A percentile compares a stretch with the other conserved stretches of the same genome.
phyloP scores from a whole-genome alignment of 176 grass and related monocot genomes.

The Leersia perrieri region DNA sequence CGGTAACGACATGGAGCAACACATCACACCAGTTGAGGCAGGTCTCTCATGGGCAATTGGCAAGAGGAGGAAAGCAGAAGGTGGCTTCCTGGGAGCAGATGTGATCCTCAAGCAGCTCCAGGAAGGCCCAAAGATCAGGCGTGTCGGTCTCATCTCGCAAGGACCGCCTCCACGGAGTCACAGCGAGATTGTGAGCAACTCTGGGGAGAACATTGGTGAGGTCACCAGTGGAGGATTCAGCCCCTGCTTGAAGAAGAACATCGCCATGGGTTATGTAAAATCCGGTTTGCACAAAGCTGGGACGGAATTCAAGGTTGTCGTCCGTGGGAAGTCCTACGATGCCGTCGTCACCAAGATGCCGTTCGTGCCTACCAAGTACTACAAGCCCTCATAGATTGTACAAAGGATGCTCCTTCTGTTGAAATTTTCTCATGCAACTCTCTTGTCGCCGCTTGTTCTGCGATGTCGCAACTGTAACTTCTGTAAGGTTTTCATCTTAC shows the following conservation, averaged over 20 bases:
- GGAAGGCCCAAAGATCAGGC: conserved; percentile 86
- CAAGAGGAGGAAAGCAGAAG: conserved; percentile 82
- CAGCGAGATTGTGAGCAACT: conserved; percentile 63
- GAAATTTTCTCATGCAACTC: conserved; percentile 11
- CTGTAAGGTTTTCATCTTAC: conserved; percentile 18
- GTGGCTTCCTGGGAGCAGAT: conserved; percentile 83
- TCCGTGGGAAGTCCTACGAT: conserved; percentile 82
- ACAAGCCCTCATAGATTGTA: conserved; percentile 63
- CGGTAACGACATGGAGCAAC: conserved; percentile 97
- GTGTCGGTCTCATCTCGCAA: conserved; percentile 73
- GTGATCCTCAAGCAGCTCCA: conserved; percentile 91
- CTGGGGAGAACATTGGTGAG: conserved; percentile 83
- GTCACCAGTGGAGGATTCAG: conserved; percentile 97
- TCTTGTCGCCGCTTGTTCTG: not conserved
- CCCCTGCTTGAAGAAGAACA: conserved; percentile 98
- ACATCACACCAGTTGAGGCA: conserved; percentile 83
- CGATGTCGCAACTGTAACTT: conserved; percentile 35
- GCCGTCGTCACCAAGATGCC: conserved; percentile 92
- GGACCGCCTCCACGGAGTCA: conserved; percentile 88
- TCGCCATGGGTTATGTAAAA: conserved; percentile 96
- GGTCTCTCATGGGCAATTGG: conserved; percentile 96
- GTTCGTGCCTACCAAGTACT: conserved; percentile 96
- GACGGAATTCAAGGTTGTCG: conserved; percentile 75
- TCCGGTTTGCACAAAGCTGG: conserved; percentile 91
- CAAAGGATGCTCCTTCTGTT: not conserved